Conservation (phyloP, 2,329 filamentous ascomycete genomes). For the Hypocreales sp. region DNA sequence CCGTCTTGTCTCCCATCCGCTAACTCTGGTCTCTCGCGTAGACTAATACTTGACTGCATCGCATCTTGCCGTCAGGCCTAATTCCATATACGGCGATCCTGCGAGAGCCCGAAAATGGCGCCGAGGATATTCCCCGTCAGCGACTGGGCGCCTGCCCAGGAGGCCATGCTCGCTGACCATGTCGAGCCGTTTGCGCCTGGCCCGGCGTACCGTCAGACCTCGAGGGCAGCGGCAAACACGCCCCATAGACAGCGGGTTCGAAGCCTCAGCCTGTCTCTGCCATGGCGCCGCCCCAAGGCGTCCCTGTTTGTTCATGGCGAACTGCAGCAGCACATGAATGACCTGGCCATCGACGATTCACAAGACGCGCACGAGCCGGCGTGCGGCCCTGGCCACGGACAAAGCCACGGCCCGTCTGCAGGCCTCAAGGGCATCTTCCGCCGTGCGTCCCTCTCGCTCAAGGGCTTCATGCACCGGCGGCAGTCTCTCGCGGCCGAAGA, state of each 20-base stretch:
- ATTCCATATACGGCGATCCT: too few species aligned
- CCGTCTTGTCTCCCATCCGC: too few species aligned
- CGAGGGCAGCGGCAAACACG: constrained; percentile 7
- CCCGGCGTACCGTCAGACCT: constrained; percentile 1
- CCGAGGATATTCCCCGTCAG: constrained; percentile 21
- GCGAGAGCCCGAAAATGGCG: constrained; percentile 18
- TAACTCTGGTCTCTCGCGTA: too few species aligned
- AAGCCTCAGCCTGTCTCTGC: constrained; percentile 33
- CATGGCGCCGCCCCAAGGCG: constrained; percentile 33
- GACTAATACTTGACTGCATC: too few species aligned
- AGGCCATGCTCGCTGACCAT: constrained; percentile 27
- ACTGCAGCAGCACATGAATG: constrained; percentile 13
- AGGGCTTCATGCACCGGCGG: constrained; percentile 34
- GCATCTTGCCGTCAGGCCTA: too few species aligned
- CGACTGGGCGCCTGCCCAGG: constrained; percentile 26
- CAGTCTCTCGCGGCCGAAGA: constrained; percentile 22
- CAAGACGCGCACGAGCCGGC: constrained; percentile 10
- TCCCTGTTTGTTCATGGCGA: constrained; percentile 20
- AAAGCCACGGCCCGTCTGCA: constrained; percentile 11
- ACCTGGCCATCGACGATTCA: constrained; percentile 17
- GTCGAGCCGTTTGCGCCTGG: neutral
- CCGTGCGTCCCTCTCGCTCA: constrained; percentile 38
- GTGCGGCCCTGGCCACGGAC: constrained; percentile 9
- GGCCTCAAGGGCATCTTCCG: constrained; percentile 36
- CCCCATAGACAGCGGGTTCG: constrained; percentile 24